Evolutionary conservation across 345 rosid species (phyloP).

Genomic region (Theobroma cacao): DNA sequence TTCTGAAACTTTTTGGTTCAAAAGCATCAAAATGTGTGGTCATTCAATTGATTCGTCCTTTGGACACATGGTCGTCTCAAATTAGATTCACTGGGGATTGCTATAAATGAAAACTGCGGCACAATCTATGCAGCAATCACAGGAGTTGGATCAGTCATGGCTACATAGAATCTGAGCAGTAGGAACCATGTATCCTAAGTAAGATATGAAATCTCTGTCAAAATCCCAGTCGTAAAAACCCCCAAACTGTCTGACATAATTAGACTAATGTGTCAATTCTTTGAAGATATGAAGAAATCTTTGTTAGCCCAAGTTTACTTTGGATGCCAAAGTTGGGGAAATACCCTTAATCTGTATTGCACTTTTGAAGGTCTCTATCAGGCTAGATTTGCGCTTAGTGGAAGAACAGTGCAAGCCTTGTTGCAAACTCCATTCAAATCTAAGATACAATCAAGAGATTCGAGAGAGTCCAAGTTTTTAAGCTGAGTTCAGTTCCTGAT

Average conservation of each 20-base stretch:
- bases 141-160: neutral
- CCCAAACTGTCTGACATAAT: neutral
- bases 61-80: neutral
- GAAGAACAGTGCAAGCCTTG: neutral
- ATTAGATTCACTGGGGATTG: neutral
- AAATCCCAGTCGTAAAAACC: neutral
- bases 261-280: neutral
- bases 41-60: neutral
- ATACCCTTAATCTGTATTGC: neutral
- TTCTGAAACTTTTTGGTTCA: neutral
- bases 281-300: neutral
- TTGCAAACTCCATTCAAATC: neutral
- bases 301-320: neutral
- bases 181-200: neutral
- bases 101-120: neutral
- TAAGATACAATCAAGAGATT: neutral
- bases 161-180: neutral
- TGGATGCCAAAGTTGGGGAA: neutral
- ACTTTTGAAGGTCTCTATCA: neutral
- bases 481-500: neutral
- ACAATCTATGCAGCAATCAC: neutral
- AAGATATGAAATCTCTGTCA: conserved; percentile 7
- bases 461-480: neutral
- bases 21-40: neutral
- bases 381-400: conserved; percentile 1